Percentiles rank a stretch among this genome's conserved stretches.
Conservation (phyloP, 495 filamentous ascomycete species). For the Penicillium nucicola region DNA sequence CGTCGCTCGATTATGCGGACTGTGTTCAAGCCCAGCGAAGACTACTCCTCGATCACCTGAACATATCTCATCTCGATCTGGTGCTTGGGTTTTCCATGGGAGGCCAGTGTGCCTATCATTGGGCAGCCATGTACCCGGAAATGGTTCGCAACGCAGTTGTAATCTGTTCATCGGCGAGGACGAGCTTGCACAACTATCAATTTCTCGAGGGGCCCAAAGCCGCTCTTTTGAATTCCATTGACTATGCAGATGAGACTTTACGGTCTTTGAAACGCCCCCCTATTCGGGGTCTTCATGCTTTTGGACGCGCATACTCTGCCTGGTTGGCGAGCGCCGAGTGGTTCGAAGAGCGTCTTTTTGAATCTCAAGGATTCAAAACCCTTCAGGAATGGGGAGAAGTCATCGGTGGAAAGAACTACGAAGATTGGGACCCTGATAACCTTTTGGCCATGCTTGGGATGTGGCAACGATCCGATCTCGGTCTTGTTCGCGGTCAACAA, state of each 20-base stretch:
- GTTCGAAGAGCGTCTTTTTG: slow-evolving; percentile 57
- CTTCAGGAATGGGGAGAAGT: slow-evolving; percentile 59
- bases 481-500: slow-evolving; percentile 45
- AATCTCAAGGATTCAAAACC: slow-evolving; percentile 49
- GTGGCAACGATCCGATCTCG: slow-evolving; percentile 61
- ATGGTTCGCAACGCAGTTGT: slow-evolving; percentile 56
- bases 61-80: slow-evolving; percentile 47
- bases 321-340: slow-evolving; percentile 66
- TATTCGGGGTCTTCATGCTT: slow-evolving; percentile 55
- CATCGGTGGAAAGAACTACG: slow-evolving; percentile 46
- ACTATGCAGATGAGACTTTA: slow-evolving; percentile 41
- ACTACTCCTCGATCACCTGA: slow-evolving; percentile 53
- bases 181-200: slow-evolving; percentile 63
- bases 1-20: slow-evolving; percentile 57
- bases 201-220: slow-evolving; percentile 65
- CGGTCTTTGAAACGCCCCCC: slow-evolving; percentile 25
- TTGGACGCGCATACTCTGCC: slow-evolving; percentile 62
- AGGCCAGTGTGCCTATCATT: slow-evolving; percentile 61
- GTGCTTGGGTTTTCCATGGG: slow-evolving; percentile 65
- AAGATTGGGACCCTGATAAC: slow-evolving; percentile 53
- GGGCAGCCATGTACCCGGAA: slow-evolving; percentile 59
- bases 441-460: slow-evolving; percentile 60
- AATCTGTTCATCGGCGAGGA: slow-evolving; percentile 63
- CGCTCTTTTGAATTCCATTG: slow-evolving; percentile 39
- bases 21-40: slow-evolving; percentile 55